Percentiles rank a stretch among this genome's conserved stretches.
Evolutionary conservation across 805 yeast species (phyloP).

Genomic region (Naumovozyma castellii): DNA sequence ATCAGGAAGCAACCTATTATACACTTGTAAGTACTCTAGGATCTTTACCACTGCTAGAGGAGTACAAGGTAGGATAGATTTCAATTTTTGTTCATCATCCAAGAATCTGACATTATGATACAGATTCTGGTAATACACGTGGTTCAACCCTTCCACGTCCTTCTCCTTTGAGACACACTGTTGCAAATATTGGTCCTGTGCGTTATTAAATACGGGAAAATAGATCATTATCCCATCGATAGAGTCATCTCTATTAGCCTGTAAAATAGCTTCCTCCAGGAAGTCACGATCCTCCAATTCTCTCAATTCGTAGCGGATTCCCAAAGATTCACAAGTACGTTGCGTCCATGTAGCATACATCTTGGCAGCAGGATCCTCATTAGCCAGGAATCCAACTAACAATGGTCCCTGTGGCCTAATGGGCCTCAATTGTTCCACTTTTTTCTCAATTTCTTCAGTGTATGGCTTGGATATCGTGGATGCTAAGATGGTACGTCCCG

Average conservation of each 20-base stretch:
- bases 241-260: constrained; percentile 65
- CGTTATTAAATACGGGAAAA: constrained; percentile 92
- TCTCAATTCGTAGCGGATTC: constrained; percentile 73
- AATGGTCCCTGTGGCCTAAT: constrained; percentile 45
- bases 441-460: constrained; percentile 56
- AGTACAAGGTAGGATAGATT: constrained; percentile 91
- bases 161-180: constrained; percentile 86
- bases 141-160: constrained; percentile 93
- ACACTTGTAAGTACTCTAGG: constrained; percentile 79
- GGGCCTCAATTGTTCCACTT: constrained; percentile 40
- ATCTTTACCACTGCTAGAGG: constrained; percentile 92
- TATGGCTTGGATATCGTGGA: constrained; percentile 78
- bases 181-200: constrained; percentile 91
- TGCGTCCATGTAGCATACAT: constrained; percentile 96
- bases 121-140: constrained; percentile 83
- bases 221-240: constrained; percentile 94
- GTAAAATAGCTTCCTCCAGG: constrained; percentile 71
- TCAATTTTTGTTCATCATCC: constrained; percentile 63
- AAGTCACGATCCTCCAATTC: constrained; percentile 65
- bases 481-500: constrained; percentile 80
- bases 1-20: constrained; percentile 70
- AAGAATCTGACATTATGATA: constrained; percentile 85
- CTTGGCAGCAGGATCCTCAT: constrained; percentile 87
- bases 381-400: constrained; percentile 86
- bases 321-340: constrained; percentile 77